A percentile compares a stretch with the other conserved stretches of the same genome.
phyloP scores from a whole-genome alignment of 805 yeast genomes.

The Metschnikowia rubicola region DNA sequence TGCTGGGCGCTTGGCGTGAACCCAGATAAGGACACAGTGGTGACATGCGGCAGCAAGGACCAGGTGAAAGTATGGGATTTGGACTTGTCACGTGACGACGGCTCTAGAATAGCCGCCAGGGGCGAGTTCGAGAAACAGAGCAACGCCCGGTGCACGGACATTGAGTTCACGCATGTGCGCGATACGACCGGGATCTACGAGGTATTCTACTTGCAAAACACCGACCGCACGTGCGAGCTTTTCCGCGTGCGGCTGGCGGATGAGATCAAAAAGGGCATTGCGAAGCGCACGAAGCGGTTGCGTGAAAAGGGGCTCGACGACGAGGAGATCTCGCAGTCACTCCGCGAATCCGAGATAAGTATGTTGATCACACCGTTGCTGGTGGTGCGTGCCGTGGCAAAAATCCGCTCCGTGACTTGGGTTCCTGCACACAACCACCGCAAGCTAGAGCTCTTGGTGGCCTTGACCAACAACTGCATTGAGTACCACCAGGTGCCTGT shows the following conservation, averaged over 20 bases:
- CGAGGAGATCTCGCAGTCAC: constrained; percentile 51
- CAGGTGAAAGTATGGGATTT: constrained; percentile 82
- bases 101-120: constrained; percentile 45
- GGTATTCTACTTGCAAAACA: constrained; percentile 68
- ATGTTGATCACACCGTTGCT: constrained; percentile 69
- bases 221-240: constrained; percentile 76
- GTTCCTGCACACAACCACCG: constrained; percentile 42
- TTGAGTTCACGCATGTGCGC: constrained; percentile 44
- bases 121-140: constrained; percentile 77
- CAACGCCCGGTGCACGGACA: constrained; percentile 62
- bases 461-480: constrained; percentile 70
- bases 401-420: constrained; percentile 69
- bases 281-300: constrained; percentile 74
- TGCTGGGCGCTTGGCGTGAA: constrained; percentile 78
- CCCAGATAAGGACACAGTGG: constrained; percentile 37
- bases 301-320: constrained; percentile 61
- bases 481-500: constrained; percentile 60
- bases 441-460: constrained; percentile 55
- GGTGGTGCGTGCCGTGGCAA: constrained; percentile 59
- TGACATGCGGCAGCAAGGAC: constrained; percentile 78
- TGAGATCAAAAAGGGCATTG: constrained; percentile 74
- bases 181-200: constrained; percentile 34
- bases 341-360: constrained; percentile 46
- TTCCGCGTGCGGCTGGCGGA: constrained; percentile 72
- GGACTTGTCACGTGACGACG: constrained; percentile 51